phyloP scores from a whole-genome alignment of 176 grass and related monocot species.

The Hyparrhenia diplandra region DNA sequence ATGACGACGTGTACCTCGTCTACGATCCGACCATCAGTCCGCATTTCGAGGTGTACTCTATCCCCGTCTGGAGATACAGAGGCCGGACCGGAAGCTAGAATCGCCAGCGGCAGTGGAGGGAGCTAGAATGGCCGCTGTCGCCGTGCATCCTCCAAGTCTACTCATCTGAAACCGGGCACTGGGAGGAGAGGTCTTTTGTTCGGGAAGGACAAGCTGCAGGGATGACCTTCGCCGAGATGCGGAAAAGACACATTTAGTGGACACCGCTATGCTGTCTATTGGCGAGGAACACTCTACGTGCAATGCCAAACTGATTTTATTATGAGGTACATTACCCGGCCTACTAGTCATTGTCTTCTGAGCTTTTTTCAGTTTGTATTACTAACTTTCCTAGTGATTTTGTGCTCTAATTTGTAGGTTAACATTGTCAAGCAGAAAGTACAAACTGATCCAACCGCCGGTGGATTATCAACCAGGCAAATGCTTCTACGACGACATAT shows the following conservation, averaged over 20 bases:
- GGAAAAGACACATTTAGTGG: rapidly evolving
- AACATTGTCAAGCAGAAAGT: too few species aligned
- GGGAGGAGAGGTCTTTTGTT: background rate
- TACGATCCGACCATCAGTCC: background rate
- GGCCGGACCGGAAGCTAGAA: background rate
- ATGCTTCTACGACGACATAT: too few species aligned
- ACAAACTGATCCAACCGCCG: too few species aligned
- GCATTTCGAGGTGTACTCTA: background rate
- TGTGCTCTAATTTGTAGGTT: too few species aligned
- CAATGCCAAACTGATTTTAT: background rate
- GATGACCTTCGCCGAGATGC: background rate
- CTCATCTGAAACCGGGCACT: background rate
- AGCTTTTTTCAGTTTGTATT: too few species aligned
- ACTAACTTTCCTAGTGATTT: too few species aligned
- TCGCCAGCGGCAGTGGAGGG: background rate
- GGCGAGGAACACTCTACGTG: background rate
- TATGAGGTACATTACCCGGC: background rate
- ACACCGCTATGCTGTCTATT: background rate
- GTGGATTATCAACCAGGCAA: too few species aligned
- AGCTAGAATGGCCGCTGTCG: background rate
- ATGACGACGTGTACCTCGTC: background rate
- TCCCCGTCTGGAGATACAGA: background rate
- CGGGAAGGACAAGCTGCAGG: background rate
- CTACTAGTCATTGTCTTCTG: too few species aligned
- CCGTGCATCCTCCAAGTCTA: background rate